Percentiles rank a stretch among this genome's conserved stretches.
Conservation (phyloP, 1,139 yeast species). For the Pneumocystis oryctolagi region DNA sequence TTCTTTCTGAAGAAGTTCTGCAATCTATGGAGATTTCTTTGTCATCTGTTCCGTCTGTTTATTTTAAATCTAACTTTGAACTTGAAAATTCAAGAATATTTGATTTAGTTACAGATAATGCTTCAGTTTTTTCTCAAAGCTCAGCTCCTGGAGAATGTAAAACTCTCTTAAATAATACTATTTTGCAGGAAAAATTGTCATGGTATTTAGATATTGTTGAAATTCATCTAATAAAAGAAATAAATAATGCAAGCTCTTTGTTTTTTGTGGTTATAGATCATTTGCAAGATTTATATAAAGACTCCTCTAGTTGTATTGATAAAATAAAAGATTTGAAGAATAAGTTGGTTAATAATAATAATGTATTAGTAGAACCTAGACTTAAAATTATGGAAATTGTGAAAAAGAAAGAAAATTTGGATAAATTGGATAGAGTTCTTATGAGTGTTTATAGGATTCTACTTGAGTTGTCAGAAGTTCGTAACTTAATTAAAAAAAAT, state of each 20-base stretch:
- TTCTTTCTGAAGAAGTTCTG: slow-evolving; percentile 10
- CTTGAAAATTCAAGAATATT: slow-evolving; percentile 81
- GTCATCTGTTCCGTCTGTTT: slow-evolving; percentile 50
- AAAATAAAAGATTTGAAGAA: slow-evolving; percentile 34
- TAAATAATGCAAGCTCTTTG: slow-evolving; percentile 67
- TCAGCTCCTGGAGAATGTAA: slow-evolving; percentile 17
- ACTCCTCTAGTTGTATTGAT: slow-evolving; percentile 39
- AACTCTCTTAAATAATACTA: slow-evolving; percentile 33
- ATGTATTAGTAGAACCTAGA: slow-evolving; percentile 39
- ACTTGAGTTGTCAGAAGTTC: background rate
- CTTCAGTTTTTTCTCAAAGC: slow-evolving; percentile 28
- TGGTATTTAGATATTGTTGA: slow-evolving; percentile 78
- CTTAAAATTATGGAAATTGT: slow-evolving; percentile 38
- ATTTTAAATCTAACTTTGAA: slow-evolving; percentile 52
- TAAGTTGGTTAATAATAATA: slow-evolving; percentile 29
- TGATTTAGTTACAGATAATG: slow-evolving; percentile 49
- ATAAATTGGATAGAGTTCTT: slow-evolving; percentile 39
- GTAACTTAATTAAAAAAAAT: background rate
- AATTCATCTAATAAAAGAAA: slow-evolving; percentile 61
- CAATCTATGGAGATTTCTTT: slow-evolving; percentile 17
- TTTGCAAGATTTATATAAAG: slow-evolving; percentile 45
- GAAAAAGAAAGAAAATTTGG: slow-evolving; percentile 44
- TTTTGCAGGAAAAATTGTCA: slow-evolving; percentile 66
- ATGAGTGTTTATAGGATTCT: background rate
- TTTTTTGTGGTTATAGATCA: slow-evolving; percentile 77